Evolutionary conservation across 2,329 filamentous ascomycete species (phyloP).

Genomic region (Neonectria hederae): DNA sequence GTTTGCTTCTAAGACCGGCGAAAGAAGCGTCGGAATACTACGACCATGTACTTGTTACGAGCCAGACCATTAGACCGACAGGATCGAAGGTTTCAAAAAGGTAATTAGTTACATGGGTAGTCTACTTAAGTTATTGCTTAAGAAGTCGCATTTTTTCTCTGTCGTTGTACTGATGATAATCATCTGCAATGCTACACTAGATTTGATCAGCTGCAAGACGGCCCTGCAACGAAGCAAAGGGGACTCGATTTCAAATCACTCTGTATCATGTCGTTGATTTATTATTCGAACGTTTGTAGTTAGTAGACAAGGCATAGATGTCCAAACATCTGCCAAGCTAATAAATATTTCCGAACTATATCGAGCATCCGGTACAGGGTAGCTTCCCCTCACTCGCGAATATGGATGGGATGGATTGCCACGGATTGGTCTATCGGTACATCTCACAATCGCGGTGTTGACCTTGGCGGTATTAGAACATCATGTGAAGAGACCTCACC

Average conservation of each 20-base stretch:
- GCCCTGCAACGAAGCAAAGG: not conserved
- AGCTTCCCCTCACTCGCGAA: not conserved
- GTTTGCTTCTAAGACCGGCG: no score
- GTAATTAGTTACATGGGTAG: no score
- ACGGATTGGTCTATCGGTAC: not conserved
- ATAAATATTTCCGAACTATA: not conserved
- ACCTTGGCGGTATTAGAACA: not conserved
- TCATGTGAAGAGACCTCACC: not conserved
- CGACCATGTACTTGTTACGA: no score
- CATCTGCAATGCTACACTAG: not conserved
- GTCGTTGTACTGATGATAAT: not conserved
- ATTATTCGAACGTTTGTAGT: not conserved
- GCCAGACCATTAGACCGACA: no score
- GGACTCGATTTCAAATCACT: not conserved
- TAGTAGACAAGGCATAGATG: not conserved
- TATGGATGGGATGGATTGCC: not conserved
- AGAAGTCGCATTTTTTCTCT: not conserved
- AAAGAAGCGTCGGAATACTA: no score
- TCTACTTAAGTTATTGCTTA: not conserved
- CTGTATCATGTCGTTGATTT: not conserved
- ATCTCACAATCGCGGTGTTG: no score
- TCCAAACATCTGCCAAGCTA: not conserved
- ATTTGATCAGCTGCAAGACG: not conserved
- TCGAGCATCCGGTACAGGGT: not conserved
- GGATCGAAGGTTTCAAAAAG: no score